Evolutionary conservation across 495 filamentous ascomycete species (phyloP).

Genomic region (Penicillium cataractarum): DNA sequence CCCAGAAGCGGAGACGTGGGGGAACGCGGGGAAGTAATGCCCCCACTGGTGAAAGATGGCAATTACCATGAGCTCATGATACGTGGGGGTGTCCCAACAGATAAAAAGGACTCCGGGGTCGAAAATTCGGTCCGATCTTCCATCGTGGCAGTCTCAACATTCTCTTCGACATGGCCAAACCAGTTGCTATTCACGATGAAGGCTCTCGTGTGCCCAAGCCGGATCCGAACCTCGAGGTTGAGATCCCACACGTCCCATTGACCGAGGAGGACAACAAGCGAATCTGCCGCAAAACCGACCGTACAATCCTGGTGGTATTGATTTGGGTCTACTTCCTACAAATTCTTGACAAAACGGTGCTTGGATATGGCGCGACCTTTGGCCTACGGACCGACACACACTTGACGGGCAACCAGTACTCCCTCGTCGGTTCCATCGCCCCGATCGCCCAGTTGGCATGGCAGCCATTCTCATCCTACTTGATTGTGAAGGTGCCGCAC

Average conservation of each 20-base stretch:
- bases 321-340: conserved; percentile 69
- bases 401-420: conserved; percentile 63
- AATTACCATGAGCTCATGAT: not conserved
- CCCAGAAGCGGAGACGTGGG: conserved; percentile 17
- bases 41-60: conserved; percentile 2
- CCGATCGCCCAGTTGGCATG: conserved; percentile 67
- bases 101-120: conserved; percentile 5
- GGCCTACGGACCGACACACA: conserved; percentile 58
- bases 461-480: conserved; percentile 66
- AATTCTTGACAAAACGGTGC: conserved; percentile 67
- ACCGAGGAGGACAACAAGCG: conserved; percentile 57
- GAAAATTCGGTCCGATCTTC: not conserved
- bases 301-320: conserved; percentile 58
- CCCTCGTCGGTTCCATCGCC: conserved; percentile 61
- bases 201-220: conserved; percentile 6
- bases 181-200: conserved; percentile 23
- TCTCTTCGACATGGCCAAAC: conserved; percentile 23
- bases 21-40: conserved; percentile 19
- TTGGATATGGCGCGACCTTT: conserved; percentile 66
- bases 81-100: conserved; percentile 12
- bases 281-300: conserved; percentile 65
- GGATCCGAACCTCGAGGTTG: conserved; percentile 4
- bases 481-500: conserved; percentile 69
- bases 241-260: conserved; percentile 37
- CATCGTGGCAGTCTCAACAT: not conserved